Percentiles rank a stretch among this genome's conserved stretches.
These are phyloP conservation scores for Rachicladosporium sp. DNA, from an alignment of 2,329 filamentous ascomycete genomes.

Conservation along the genomic window DNA sequence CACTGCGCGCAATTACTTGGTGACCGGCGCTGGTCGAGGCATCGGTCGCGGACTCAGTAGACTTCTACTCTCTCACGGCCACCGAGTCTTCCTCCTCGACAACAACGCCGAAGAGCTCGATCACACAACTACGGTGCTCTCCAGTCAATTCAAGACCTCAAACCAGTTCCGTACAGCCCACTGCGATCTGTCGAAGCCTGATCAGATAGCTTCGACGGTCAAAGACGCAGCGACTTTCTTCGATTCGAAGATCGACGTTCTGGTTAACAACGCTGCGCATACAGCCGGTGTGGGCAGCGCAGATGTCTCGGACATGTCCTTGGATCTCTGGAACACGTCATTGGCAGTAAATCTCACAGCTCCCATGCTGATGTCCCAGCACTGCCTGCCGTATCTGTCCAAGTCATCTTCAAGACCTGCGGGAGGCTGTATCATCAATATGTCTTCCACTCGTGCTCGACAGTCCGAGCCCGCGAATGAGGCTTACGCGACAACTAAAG, in stretches of 20 bases:
- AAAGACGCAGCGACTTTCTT: conserved; percentile 23
- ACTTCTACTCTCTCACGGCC: conserved; percentile 26
- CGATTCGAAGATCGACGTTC: conserved; percentile 25
- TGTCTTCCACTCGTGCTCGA: conserved; percentile 38
- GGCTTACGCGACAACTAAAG: conserved; percentile 39
- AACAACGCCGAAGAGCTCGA: conserved; percentile 26
- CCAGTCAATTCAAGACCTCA: conserved; percentile 4
- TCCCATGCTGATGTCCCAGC: conserved; percentile 18
- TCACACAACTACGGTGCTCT: conserved; percentile 23
- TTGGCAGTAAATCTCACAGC: conserved; percentile 30
- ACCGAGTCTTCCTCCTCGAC: conserved; percentile 31
- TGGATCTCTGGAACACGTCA: conserved; percentile 28
- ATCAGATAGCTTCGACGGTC: conserved; percentile 21
- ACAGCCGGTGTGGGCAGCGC: conserved; percentile 24
- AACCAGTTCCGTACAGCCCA: conserved; percentile 11
- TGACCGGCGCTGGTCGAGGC: conserved; percentile 27
- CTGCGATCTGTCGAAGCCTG: conserved; percentile 17
- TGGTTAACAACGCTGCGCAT: conserved; percentile 33
- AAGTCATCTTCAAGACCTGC: conserved; percentile 7
- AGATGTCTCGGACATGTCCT: conserved; percentile 20
- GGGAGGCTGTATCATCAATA: conserved; percentile 29
- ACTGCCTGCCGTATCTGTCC: conserved; percentile 17
- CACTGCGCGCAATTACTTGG: conserved; percentile 19
- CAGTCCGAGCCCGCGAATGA: conserved; percentile 40
- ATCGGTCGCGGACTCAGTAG: conserved; percentile 27